Evolutionary conservation across 495 filamentous ascomycete genomes (phyloP), one percentile per base, ranked within the genome.

Genomic region (Usnea hakonensis): DNA sequence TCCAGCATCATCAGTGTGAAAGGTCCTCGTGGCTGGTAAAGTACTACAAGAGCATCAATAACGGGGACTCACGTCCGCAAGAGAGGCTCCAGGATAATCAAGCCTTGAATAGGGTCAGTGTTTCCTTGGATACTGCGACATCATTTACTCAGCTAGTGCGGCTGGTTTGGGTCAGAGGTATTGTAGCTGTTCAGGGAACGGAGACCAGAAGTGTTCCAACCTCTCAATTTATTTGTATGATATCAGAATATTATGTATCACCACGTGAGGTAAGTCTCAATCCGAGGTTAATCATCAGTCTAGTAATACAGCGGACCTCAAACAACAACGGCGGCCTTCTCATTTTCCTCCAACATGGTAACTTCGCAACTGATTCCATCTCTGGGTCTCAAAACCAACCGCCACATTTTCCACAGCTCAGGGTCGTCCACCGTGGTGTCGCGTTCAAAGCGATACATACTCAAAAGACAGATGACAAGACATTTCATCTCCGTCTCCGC

Each of bases 401-500:
- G 69, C 79, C 79, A 82, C 79, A 80, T 80, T 71, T 82, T 82
- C 73, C 75, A 75, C 21, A 76, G 69, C 70, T 81, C 79, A 10
- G 78, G 79, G 62, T 82, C 74, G 4, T 72, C 71, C 10, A 71
- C 68, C 16, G 61, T 60, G 38, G 64, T 64, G 56, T 81, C 76
- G 9, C 70, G 70, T 32, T 67, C 67, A 33, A 71, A 72, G 36
- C 64, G 59, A 56, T 57, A 66, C 64, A 60, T 60, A 54, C 69
- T 71, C 16, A 72, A 55, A n/a, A 72, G 53, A 50, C 64, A 66
- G 43, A 67, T 67, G 14, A 72, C 46, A 17, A 72, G 50, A 57
- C 64, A 65, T 40, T 71, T 71, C 68, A 71, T 66, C 56, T 70
- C 68, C 2, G 68, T 70, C 35, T 70, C 69, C 37, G 69, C 69